Percentiles rank a stretch among this genome's conserved stretches.
phyloP scores from a whole-genome alignment of 2,329 filamentous ascomycete species.

The Dactylellina parvicollis region DNA sequence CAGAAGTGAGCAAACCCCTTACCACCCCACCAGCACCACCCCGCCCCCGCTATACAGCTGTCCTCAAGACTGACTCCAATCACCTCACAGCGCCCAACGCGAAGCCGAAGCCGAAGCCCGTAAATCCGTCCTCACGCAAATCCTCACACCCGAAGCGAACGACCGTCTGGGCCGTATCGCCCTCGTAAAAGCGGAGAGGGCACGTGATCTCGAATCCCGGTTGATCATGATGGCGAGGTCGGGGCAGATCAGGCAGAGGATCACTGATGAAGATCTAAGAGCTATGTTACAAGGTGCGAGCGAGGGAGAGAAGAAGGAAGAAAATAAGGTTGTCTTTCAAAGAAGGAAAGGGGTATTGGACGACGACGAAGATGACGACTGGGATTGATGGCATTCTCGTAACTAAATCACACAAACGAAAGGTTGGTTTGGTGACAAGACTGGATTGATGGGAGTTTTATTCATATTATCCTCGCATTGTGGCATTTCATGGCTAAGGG shows the following conservation, averaged over 20 bases:
- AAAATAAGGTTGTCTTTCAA: conserved; percentile 84
- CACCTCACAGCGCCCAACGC: conserved; percentile 60
- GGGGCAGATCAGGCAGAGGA: conserved; percentile 85
- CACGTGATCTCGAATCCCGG: conserved; percentile 88
- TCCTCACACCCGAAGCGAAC: conserved; percentile 91
- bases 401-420: too few relatives aligned
- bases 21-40: conserved; percentile 54
- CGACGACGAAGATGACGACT: conserved; percentile 81
- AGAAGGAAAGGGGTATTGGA: conserved; percentile 86
- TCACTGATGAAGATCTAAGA: conserved; percentile 93
- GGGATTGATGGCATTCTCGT: too few relatives aligned
- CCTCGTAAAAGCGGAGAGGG: conserved; percentile 91
- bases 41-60: conserved; percentile 60
- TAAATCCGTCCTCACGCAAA: conserved; percentile 82
- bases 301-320: conserved; percentile 72
- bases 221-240: conserved; percentile 89
- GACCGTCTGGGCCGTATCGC: conserved; percentile 94
- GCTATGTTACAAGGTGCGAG: conserved; percentile 85
- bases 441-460: background rate
- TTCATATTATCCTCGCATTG: background rate
- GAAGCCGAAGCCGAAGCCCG: conserved; percentile 74
- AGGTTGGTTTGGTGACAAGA: too few relatives aligned
- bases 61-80: background rate
- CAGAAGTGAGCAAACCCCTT: conserved; percentile 71
- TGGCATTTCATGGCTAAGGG: background rate